Base-by-base conservation (phyloP, 139 green algal species). In the Micractinium sp. region DNA sequence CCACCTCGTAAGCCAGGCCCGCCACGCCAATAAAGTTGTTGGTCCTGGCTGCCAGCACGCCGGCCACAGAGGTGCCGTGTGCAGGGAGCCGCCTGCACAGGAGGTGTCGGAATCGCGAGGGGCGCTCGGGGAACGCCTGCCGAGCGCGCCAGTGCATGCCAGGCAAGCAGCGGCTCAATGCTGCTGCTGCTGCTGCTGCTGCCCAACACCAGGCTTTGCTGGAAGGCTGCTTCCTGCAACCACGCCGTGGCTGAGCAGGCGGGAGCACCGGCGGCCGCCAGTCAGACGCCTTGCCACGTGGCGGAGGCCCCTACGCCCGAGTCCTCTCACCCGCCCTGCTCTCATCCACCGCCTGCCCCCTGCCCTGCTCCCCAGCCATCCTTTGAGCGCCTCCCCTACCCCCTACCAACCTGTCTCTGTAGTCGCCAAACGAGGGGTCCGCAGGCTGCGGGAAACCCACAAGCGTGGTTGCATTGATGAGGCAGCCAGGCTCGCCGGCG, bases 11-110 rank as follows among this genome's bases (percentile, higher is more conserved):
- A 1, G 90, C 73, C n/a, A 90, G 79, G 19, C 90, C 90, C 39
- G 90, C 38, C 25, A 91, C 82, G 27, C 90, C 90, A n/a, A 60
- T 23, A n/a, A 23, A 25, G 36, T 93, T 93, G 87, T 91, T 88
- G 33, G 73, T 73, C 19, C 73, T 20, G 25, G 90, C 90, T 7
- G 78, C 90, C 39, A 90, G 39, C 33, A 86, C 31, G n/a, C 90
- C 90, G 20, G 86, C 86, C 1, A 86, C 69, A 25, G 33, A 22
- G 66, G 81, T 92, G 56, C 90, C 90, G n/a, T 92, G 90, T 0
- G 66, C 75, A 2, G 4, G 2, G 74, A 12, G 0, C 56, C 56
- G 60, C 83, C 83, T 87, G 67, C 82, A 36, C 33, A 20, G 0
- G n/a, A 53, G 25, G 19, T 19, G n/a, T 39, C 7, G 9, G 22